Percentiles rank a stretch among this genome's conserved stretches.
Conservation (phyloP, 2,329 filamentous ascomycete species). For the Arthrobotrys entomopaga region DNA sequence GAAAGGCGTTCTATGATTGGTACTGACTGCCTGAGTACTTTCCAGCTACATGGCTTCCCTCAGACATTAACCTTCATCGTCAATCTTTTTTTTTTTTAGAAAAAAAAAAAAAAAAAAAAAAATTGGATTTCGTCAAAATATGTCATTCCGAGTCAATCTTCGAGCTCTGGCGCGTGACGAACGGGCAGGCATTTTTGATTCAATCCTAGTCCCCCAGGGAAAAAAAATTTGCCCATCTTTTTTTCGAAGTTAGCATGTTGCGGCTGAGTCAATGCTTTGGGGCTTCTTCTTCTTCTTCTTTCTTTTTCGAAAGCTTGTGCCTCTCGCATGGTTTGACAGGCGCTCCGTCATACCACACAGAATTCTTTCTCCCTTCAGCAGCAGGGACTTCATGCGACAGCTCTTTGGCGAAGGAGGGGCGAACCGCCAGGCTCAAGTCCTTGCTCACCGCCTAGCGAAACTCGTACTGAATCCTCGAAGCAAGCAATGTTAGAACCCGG, state of each 20-base stretch:
- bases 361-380: slow-evolving; percentile 30
- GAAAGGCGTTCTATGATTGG: slow-evolving; percentile 19
- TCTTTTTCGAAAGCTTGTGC: slow-evolving; percentile 27
- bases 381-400: slow-evolving; percentile 28
- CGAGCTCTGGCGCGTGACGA: slow-evolving; percentile 37
- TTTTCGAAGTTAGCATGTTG: slow-evolving; percentile 25
- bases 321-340: slow-evolving; percentile 45
- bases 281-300: slow-evolving; percentile 34
- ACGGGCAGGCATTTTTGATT: slow-evolving; percentile 35
- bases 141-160: slow-evolving; percentile 16
- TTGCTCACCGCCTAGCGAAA: slow-evolving; percentile 39
- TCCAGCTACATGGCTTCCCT: background rate
- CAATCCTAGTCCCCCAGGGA: slow-evolving; percentile 25
- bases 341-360: slow-evolving; percentile 48
- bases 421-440: slow-evolving; percentile 39
- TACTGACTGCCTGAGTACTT: background rate
- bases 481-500: slow-evolving; percentile 39
- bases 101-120: too few relatives aligned
- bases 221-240: slow-evolving; percentile 21
- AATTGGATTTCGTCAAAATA: background rate
- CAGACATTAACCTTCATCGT: background rate
- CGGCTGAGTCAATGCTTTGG: slow-evolving; percentile 54
- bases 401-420: slow-evolving; percentile 25
- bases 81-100: background rate
- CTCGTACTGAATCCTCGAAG: slow-evolving; percentile 48